These are phyloP conservation scores for Rubroshorea leprosula DNA, from an alignment of 345 rosid species.

Conservation along the genomic window DNA sequence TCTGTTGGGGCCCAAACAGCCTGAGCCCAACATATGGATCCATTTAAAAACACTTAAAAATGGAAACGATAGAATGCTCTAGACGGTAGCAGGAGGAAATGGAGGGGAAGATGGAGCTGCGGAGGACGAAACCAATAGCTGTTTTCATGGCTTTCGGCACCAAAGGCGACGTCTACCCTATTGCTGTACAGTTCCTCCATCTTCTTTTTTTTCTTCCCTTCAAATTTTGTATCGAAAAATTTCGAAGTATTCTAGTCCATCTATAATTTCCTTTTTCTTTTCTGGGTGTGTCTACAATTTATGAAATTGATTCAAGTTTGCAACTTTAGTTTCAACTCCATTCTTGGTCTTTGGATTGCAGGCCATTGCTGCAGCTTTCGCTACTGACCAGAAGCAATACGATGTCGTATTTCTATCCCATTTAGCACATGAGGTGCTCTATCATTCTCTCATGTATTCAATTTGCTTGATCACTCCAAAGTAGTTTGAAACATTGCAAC, in stretches of 20 bases:
- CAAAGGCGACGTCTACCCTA: slow-evolving; percentile 75
- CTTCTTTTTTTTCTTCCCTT: background rate
- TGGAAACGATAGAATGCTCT: background rate
- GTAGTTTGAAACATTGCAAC: background rate
- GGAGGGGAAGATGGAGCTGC: slow-evolving; percentile 12
- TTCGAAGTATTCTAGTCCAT: too few relatives aligned
- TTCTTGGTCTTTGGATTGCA: slow-evolving; percentile 24
- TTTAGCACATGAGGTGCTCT: slow-evolving; percentile 63
- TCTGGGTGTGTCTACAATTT: too few relatives aligned
- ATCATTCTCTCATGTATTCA: background rate
- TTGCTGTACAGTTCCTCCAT: slow-evolving; percentile 43
- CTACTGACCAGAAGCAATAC: slow-evolving; percentile 45
- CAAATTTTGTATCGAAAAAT: background rate
- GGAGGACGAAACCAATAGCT: slow-evolving; percentile 45
- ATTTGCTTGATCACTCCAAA: background rate
- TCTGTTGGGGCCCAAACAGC: too few relatives aligned
- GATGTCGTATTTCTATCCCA: slow-evolving; percentile 63
- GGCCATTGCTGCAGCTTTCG: slow-evolving; percentile 82
- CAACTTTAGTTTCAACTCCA: background rate
- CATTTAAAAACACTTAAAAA: too few relatives aligned
- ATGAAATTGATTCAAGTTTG: background rate
- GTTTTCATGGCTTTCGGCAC: slow-evolving; percentile 87
- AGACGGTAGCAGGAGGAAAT: background rate
- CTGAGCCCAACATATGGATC: too few relatives aligned
- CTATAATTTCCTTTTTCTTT: background rate